Conservation (phyloP, 2,329 filamentous ascomycete species). For the Fusarium sp. region DNA sequence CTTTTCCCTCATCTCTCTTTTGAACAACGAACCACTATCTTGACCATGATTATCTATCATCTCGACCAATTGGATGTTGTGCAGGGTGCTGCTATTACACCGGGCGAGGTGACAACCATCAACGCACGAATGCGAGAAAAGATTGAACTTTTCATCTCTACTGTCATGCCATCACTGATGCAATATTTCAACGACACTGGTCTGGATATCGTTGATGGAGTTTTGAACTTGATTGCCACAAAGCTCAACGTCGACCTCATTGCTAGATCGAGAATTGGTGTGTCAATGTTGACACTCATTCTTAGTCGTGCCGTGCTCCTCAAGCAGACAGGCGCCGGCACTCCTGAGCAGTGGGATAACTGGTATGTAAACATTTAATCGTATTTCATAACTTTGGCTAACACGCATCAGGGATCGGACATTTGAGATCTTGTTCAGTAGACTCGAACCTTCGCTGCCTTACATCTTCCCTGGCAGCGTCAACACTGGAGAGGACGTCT, state of each 20-base stretch:
- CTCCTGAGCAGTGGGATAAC: constrained; percentile 80
- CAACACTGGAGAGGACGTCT: constrained; percentile 90
- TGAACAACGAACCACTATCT: constrained; percentile 91
- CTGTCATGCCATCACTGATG: constrained; percentile 91
- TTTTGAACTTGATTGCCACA: constrained; percentile 86
- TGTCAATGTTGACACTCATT: constrained; percentile 92
- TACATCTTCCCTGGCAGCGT: constrained; percentile 93
- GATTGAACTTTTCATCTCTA: constrained; percentile 88
- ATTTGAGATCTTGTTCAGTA: constrained; percentile 89
- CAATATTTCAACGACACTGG: constrained; percentile 91
- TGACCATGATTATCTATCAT: constrained; percentile 96
- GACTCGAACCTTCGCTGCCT: constrained; percentile 83
- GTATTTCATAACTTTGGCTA: constrained; percentile 42
- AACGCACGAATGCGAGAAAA: constrained; percentile 86
- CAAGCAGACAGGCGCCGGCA: constrained; percentile 80
- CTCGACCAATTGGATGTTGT: constrained; percentile 94
- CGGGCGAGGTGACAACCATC: constrained; percentile 77
- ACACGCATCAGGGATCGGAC: constrained; percentile 71
- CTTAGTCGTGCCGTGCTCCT: constrained; percentile 93
- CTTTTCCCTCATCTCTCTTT: constrained; percentile 94
- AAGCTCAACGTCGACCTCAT: constrained; percentile 87
- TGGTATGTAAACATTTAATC: constrained; percentile 67
- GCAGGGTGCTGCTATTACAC: constrained; percentile 78
- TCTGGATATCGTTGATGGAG: constrained; percentile 89
- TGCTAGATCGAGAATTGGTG: constrained; percentile 86